These are phyloP conservation scores for Zopfochytrium polystomum DNA, from an alignment of 371 early-diverging fungal genomes.

Conservation along the genomic window DNA sequence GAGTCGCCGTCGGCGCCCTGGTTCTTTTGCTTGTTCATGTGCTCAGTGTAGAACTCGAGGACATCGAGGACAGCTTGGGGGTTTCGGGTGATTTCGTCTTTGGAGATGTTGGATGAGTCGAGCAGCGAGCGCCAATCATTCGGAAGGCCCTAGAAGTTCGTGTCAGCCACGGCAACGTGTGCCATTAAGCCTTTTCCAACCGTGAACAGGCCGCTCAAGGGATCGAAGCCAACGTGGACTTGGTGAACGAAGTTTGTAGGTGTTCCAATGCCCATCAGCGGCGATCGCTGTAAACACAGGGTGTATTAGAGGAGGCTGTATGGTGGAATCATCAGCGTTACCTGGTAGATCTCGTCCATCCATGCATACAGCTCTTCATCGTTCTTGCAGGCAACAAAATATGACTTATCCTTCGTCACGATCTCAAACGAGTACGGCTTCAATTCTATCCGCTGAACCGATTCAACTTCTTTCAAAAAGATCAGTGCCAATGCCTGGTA, in stretches of 20 bases:
- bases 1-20: no score
- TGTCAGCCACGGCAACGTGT: no score
- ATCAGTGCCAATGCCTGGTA: constrained; percentile 66
- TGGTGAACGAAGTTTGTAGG: constrained; percentile 95
- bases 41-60: no score
- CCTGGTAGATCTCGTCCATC: no score
- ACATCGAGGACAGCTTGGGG: constrained; percentile 96
- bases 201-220: constrained; percentile 84
- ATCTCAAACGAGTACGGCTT: constrained; percentile 90
- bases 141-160: constrained; percentile 79
- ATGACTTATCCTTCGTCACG: constrained; percentile 80
- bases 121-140: constrained; percentile 89
- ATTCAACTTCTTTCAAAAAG: constrained; percentile 82
- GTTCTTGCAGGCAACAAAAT: constrained; percentile 68
- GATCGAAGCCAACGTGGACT: constrained; percentile 96
- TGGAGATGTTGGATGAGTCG: constrained; percentile 85
- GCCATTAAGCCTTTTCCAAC: constrained; percentile 1
- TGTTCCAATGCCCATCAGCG: constrained; percentile 80
- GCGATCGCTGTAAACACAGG: constrained; percentile 82
- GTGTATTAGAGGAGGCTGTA: constrained; percentile 89
- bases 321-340: constrained; percentile 64
- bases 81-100: constrained; percentile 93
- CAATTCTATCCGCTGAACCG: constrained; percentile 78
- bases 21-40: no score
- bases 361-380: no score